Conservation (phyloP, 169 alveolate species). For the Cryptosporidium baileyi region DNA sequence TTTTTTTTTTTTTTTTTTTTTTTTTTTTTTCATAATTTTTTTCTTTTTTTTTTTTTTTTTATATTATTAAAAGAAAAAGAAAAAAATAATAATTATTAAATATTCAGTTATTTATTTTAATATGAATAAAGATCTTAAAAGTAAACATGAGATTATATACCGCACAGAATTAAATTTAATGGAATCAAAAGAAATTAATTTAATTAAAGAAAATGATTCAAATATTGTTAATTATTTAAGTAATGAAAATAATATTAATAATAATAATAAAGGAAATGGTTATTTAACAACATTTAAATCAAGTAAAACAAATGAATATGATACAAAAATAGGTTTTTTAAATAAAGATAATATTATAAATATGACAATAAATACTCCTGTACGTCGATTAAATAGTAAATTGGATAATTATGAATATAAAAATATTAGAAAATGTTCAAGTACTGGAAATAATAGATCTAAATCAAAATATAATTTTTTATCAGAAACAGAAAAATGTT, state of each 20-base stretch:
- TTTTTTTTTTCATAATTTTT: neutral
- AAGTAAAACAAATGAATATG: neutral
- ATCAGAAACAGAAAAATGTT: slow-evolving; percentile 9
- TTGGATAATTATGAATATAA: neutral
- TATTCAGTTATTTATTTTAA: no score
- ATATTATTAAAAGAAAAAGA: neutral
- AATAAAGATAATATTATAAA: neutral
- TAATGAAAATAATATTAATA: no score
- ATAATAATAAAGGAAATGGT: neutral
- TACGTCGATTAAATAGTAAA: neutral
- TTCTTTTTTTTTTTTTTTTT: neutral
- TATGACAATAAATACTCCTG: slow-evolving; percentile 2
- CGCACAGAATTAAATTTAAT: no score
- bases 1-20: neutral
- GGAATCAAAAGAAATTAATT: no score
- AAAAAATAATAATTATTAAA: neutral
- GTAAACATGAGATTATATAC: neutral
- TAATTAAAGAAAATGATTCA: neutral
- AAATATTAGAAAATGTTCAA: slow-evolving; percentile 5
- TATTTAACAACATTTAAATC: neutral
- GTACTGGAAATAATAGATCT: slow-evolving; percentile 29
- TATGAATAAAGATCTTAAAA: neutral
- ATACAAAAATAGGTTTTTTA: no score
- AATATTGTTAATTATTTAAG: no score
- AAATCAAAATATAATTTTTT: neutral